Evolutionary conservation across 331 rosid species (phyloP), one percentile per base, ranked within the genome.

Genomic region (Spiraea crenata): DNA sequence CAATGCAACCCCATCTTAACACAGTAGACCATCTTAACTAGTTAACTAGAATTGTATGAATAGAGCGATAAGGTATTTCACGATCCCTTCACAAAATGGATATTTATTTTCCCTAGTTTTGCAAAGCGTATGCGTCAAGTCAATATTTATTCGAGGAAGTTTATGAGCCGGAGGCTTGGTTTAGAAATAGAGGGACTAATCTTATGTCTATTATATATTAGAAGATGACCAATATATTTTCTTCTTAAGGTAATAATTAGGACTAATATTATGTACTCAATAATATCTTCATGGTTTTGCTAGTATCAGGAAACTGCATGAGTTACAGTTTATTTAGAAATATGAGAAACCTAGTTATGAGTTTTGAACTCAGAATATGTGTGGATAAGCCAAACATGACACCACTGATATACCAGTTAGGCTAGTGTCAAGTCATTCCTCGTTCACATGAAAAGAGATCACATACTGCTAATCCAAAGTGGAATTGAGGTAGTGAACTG

Each of bases 311-410:
- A 58, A 42, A 58, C 13, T 13, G 5, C 3, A 58, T 34, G 39
- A 58, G 20, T 13, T 13, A 35, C 6, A 1, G 20, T 35, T 35
- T 58, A 42, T 42, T 35, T 35, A 14, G 5, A 14, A 13, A 35
- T 35, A 35, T 11, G 63, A 1, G n/a, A 3, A 37, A 35, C 63
- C 16, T 58, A 34, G 12, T 35, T 35, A 34, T 34, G 7, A 0
- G 3, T 37, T 57, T 35, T 34, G 34, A 58, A 58, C 14, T 58
- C 44, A 14, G 6, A 58, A 58, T 13, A 57, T 25, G 31, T 57
- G 15, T 31, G 62, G 62, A 57, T 15, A 57, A 57, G 39, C 62
- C 62, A 57, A 57, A 57, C 40, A 57, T 3, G 8, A 56, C 62
- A 57, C 39, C 62, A 57, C n/a, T 57, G 31, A 57, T 31, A 57